These are phyloP conservation scores for Penicillium digitatum DNA, from an alignment of 2,329 filamentous ascomycete species.

Conservation along the genomic window DNA sequence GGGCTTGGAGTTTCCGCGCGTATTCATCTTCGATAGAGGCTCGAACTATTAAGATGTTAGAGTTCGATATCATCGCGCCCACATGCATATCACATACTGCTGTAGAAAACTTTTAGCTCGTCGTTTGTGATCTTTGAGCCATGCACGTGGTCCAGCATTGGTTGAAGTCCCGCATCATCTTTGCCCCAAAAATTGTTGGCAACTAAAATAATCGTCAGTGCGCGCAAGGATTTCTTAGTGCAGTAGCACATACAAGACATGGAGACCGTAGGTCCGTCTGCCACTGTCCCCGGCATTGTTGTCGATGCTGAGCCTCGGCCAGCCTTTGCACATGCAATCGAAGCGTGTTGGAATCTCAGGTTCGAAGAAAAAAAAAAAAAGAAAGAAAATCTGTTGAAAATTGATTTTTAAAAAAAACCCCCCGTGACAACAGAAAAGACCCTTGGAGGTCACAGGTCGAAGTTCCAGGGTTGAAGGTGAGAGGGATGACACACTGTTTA, in stretches of 20 bases:
- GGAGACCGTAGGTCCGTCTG: slow-evolving; percentile 62
- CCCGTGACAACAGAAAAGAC: slow-evolving; percentile 14
- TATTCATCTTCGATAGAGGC: slow-evolving; percentile 97
- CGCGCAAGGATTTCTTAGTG: background rate
- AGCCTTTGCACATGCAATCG: slow-evolving; percentile 35
- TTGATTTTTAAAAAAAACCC: background rate
- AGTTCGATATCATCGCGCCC: background rate
- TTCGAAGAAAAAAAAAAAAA: slow-evolving; percentile 13
- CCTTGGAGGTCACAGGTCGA: slow-evolving; percentile 17
- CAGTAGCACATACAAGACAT: slow-evolving; percentile 57
- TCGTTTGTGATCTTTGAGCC: slow-evolving; percentile 91
- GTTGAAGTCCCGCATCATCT: slow-evolving; percentile 91
- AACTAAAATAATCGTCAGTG: slow-evolving; percentile 48
- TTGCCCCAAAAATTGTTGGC: slow-evolving; percentile 99
- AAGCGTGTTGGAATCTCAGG: slow-evolving; percentile 4
- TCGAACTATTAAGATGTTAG: slow-evolving; percentile 52
- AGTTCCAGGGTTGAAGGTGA: slow-evolving; percentile 12
- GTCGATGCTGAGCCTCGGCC: slow-evolving; percentile 32
- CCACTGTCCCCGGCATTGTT: slow-evolving; percentile 58
- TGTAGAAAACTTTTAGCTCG: slow-evolving; percentile 88
- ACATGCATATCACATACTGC: slow-evolving; percentile 52
- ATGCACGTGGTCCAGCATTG: slow-evolving; percentile 90
- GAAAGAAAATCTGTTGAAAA: slow-evolving; percentile 3
- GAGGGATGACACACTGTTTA: slow-evolving; percentile 24
- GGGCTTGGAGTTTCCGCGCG: slow-evolving; percentile 76